These are phyloP conservation scores for Cercospora brassicicola DNA, from an alignment of 2,329 filamentous ascomycete species.

Conservation along the genomic window DNA sequence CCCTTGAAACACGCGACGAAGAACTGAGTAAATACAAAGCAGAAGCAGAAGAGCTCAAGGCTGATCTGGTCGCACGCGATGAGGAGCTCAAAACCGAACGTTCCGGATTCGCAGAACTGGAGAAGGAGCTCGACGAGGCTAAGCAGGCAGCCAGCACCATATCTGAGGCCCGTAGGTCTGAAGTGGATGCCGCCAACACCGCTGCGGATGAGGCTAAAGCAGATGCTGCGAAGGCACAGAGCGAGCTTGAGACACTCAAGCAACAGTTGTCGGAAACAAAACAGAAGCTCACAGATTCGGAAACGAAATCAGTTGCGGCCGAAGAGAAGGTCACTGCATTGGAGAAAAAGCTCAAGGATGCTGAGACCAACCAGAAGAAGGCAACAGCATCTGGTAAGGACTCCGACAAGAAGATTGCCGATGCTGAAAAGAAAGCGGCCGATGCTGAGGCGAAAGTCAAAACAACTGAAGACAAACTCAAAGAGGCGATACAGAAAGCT, in stretches of 20 bases:
- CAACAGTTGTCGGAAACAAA: background rate
- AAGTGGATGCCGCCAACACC: slow-evolving; percentile 1
- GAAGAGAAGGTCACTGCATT: slow-evolving; percentile 12
- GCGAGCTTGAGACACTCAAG: background rate
- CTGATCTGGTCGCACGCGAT: slow-evolving; percentile 34
- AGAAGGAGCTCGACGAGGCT: slow-evolving; percentile 34
- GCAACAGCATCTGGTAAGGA: slow-evolving; percentile 17
- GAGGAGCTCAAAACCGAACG: slow-evolving; percentile 38
- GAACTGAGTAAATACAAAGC: slow-evolving; percentile 29
- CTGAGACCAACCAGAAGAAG: slow-evolving; percentile 18
- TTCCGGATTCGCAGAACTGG: slow-evolving; percentile 34
- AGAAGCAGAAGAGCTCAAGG: slow-evolving; percentile 31
- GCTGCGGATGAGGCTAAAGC: slow-evolving; percentile 18
- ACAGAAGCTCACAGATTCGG: slow-evolving; percentile 12
- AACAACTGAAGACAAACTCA: slow-evolving; percentile 15
- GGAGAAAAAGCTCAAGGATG: slow-evolving; percentile 15
- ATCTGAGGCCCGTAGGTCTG: background rate
- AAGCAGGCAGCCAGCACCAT: slow-evolving; percentile 16
- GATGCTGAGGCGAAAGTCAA: slow-evolving; percentile 10
- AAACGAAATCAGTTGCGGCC: slow-evolving; percentile 15
- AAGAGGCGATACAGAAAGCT: slow-evolving; percentile 17
- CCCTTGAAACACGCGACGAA: slow-evolving; percentile 48
- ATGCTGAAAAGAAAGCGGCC: slow-evolving; percentile 3
- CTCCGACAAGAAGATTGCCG: slow-evolving; percentile 17
- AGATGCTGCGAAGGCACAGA: background rate